Base-by-base conservation (phyloP, 176 grass and related monocot genomes). In the Dendrocalamus sinicus region DNA sequence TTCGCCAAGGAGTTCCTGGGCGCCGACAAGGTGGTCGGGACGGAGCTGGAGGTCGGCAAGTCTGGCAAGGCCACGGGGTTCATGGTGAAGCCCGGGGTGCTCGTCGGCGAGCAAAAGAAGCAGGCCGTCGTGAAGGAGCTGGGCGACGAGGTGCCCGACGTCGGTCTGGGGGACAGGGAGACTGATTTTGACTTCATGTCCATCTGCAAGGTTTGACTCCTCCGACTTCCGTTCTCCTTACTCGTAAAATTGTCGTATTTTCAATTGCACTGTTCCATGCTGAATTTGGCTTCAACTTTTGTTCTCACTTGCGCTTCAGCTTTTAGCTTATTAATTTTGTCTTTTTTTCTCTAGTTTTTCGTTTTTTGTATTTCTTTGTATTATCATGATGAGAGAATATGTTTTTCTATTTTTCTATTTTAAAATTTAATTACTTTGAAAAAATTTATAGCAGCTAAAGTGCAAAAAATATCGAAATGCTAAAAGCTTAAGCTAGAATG, bases 121-220 rank as follows among this genome's bases (percentile, higher is more conserved):
- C 69, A 83, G 84, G 94, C 90, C 32, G 92, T 97, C 13, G 39
- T 92, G 76, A 86, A 46, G 83, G 94, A 94, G 83, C 85, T 92
- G 0, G 90, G 94, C 12, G 86, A 91, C 41, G 67, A 48, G 0
- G 70, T 92, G 85, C 94, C 94, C 9, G 92, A 97, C 85, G 88
- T 94, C 20, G 94, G 87, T 35, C 78, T 97, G 83, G 94, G 94
- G 15, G 94, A 97, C 75, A 84, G 94, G 77, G 90, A 89, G 40
- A 94, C 90, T 2, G 94, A 97, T 65, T 94, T 90, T 24, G 80
- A 92, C 75, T 97, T 97, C 92, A 97, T 97, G 94, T 94, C 92
- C 76, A 73, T 97, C 13, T 97, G 94, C 94, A 94, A 97, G 94
- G 94, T 94, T 75, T 59, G 86, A 48, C 28, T 52, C 44, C 28